Evolutionary conservation across 805 yeast genomes (phyloP), one percentile per base, ranked within the genome.

Genomic region (Tetrapisispora pingtungensis): DNA sequence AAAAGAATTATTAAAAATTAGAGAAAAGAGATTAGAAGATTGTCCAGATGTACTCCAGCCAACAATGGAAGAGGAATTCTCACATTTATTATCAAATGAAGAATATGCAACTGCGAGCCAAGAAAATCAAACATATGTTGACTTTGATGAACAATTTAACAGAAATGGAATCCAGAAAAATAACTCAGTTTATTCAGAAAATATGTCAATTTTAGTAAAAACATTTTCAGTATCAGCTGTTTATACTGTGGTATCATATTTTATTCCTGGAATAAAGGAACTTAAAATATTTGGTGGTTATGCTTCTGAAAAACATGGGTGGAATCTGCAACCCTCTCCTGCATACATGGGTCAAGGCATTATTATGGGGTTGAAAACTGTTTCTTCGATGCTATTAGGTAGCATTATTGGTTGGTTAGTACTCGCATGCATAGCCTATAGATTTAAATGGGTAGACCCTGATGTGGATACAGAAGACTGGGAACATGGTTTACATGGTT

Each of bases 321-420:
- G 97, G 93, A 80, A 83, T 47, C 75, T 93, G 47, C 96, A 93
- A 61, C 96, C 96, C 0, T 87, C 96, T 0, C 98, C 98, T 0
- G 97, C 97, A 0, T 90, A 90, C 59, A 75, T 93, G 31, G 98
- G 98, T 2, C 98, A 90, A 64, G 98, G 98, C 4, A 87, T 93
- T 34, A 90, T 90, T 46, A 90, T 90, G 98, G 98, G 98, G 0
- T 67, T 88, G 7, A 85, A 89, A 1, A 88, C 97, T 0, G 94
- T 88, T 0, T 72, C 86, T 10, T 84, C 88, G 49, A 90, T 90
- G 98, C 65, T 90, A 35, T 73, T 87, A 52, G 98, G 98, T 2
- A 80, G 95, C 19, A 49, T 90, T 1, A 57, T 89, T 4, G 98
- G 98, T 0, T 90, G 98, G 98, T 95, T 77, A 0, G 65, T 90